Base-by-base conservation (phyloP, 139 green algal genomes). In the Haematococcus lacustris region DNA sequence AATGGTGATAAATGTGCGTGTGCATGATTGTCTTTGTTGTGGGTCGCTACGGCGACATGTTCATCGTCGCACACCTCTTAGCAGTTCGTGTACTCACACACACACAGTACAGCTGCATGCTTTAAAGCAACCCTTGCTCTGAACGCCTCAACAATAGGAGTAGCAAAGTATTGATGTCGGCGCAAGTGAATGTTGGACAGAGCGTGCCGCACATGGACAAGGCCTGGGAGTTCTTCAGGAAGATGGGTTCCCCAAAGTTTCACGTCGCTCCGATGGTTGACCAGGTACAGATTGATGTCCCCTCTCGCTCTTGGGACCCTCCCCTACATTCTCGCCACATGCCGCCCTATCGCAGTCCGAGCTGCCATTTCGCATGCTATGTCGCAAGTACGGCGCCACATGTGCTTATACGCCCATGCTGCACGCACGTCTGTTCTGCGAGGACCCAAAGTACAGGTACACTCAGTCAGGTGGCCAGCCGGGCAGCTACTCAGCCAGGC, bases 361-460 rank as follows among this genome's bases (percentile, higher is more conserved):
- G 87, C 85, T 99, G 39, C 83, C 95, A 0, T 99, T 99, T 81
- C 79, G 95, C 1, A 73, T 94, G 83, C 83, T 99, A 3, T 97
- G 92, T 74, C 82, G 88, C 13, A 81, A 74, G 26, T 82, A 99
- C 75, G 95, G 95, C 41, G 89, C 94, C 7, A 89, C 86, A 1
- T 88, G 81, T 28, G 94, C 93, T 33, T 99, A 99, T 82, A 98
- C 95, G 0, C 95, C 95, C 35, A 99, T 99, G 95, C 77, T 98
- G 9, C 95, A 98, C 76, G 85, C 83, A 3, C 82, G 92, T n/a
- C 86, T 97, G 0, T 97, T 96, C 66, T 69, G 77, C 0, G 84
- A 95, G 66, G 71, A 79, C 39, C 38, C 73, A 1, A 86, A 87
- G 34, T 99, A 98, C 82, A 80, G 94, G 35, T 75, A 34, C 17